Base-by-base conservation (phyloP, 2,329 filamentous ascomycete species). In the Leptosphaerulina australis region DNA sequence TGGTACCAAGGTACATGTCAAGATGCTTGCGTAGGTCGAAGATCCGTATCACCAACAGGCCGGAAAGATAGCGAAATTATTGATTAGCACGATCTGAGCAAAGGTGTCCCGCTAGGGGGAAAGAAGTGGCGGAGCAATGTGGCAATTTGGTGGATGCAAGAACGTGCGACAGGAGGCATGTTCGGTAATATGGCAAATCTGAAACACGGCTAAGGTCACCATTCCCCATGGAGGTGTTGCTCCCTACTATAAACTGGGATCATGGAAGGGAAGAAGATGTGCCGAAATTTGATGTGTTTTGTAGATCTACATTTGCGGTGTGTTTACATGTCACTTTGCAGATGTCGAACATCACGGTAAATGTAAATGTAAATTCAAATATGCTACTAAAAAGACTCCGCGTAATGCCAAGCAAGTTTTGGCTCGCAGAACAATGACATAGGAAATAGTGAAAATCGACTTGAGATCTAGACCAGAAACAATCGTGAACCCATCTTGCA, bases 381-480 rank as follows among this genome's bases (percentile, higher is more conserved):
- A 38, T 52, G 22, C 40, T 50, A 45, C 29, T 36, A 35, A 14
- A 33, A 41, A 47, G n/a, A 53, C 33, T 33, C 40, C 50, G 22
- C 18, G 44, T 26, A 43, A 52, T 52, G 43, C 49, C 49, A 11
- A 5, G 3, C 3, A 17, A 26, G 17, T 28, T 20, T 39, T 24
- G 43, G 49, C 34, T 46, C 21, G 43, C 30, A 38, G 31, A 26
- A 34, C 14, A n/a, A 24, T 29, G 26, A 53, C 37, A 47, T 38
- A 44, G 33, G 37, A 53, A 53, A 47, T 24, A 39, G 30, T n/a
- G 26, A 26, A 48, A 47, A 53, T 35, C 28, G 37, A 53, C 37
- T 51, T 28, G 14, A 44, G 8, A 39, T 30, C 20, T 39, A 47
- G 39, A 39, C 29, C 38, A 47, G 44, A 31, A 43, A 48, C 22